Evolutionary conservation across 2,329 filamentous ascomycete genomes (phyloP), one percentile per base, ranked within the genome.

Genomic region (Pseudovirgaria hyperparasitica): DNA sequence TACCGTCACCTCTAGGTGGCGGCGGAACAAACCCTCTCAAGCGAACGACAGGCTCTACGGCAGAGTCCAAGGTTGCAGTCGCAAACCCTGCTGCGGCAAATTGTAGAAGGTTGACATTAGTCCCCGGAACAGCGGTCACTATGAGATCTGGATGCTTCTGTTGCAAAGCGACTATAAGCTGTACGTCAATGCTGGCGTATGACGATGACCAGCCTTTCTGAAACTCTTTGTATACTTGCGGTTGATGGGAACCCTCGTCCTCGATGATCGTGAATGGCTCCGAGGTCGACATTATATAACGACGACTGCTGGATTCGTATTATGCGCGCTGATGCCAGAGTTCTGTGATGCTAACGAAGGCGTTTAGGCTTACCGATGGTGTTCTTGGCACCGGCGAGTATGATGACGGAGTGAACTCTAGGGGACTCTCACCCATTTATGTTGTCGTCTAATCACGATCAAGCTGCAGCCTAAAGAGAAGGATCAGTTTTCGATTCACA

Each of bases 1-100:
- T 34, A 2, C 38, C 42, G n/a, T n/a, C n/a, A 19, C 42, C 43
- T 4, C 54, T 41, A 11, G 47, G 37, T 5, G 33, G 19, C 1
- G 49, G 45, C 5, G 45, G 42, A 4, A 50, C 33, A 31, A 52
- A 58, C 5, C 54, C 54, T 15, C 50, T 39, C 53, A 48, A 57
- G 27, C 45, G 44, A 11, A 52, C 33, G 22, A 50, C 49, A 4
- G 50, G 47, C 27, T 59, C 55, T 4, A 45, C 45, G 12, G 52
- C 42, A 4, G 45, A 45, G 38, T 60, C 56, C 6, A 52, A 37
- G 16, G 51, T 43, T 7, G 46, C 50, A 6, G 40, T 40, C 9
- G 58, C 59, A 35, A 48, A 45, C 7, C 59, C 59, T 5, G 58
- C 49, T 1, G 44, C 45, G 5, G 58, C 57, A 30, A 62, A 63